Conservation (phyloP, 2,329 filamentous ascomycete species). For the Cryoendolithus antarcticus region DNA sequence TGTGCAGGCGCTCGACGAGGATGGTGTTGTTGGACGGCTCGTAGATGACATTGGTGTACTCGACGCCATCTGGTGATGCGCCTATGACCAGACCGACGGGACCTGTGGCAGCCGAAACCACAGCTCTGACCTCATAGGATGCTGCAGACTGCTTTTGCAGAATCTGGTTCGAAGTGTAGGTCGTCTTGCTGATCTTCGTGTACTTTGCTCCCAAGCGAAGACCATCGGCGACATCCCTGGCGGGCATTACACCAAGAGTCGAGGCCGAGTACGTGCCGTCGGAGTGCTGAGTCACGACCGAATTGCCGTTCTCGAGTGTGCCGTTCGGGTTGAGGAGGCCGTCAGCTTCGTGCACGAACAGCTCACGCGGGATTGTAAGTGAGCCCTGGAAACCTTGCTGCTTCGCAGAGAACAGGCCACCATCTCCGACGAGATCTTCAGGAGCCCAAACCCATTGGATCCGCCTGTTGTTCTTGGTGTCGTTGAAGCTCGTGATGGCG, state of each 20-base stretch:
- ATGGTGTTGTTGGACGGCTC: constrained; percentile 34
- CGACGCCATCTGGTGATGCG: constrained; percentile 30
- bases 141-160: constrained; percentile 21
- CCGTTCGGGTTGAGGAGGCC: constrained; percentile 25
- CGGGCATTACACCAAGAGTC: constrained; percentile 32
- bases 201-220: constrained; percentile 23
- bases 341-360: constrained; percentile 33
- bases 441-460: constrained; percentile 36
- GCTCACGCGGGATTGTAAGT: constrained; percentile 32
- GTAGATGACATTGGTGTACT: constrained; percentile 35
- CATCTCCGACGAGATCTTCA: constrained; percentile 29
- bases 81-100: constrained; percentile 31
- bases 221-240: constrained; percentile 32
- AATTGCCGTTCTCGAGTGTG: constrained; percentile 13
- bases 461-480: constrained; percentile 36
- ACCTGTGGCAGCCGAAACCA: constrained; percentile 25
- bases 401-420: constrained; percentile 25
- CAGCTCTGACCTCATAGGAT: constrained; percentile 4
- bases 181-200: constrained; percentile 11
- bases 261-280: constrained; percentile 30
- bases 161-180: constrained; percentile 23
- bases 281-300: constrained; percentile 15
- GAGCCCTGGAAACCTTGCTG: constrained; percentile 35
- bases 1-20: constrained; percentile 32
- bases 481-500: constrained; percentile 35